Conservation (phyloP, 106 monocot species). For the Alisma plantagoaquatica region DNA sequence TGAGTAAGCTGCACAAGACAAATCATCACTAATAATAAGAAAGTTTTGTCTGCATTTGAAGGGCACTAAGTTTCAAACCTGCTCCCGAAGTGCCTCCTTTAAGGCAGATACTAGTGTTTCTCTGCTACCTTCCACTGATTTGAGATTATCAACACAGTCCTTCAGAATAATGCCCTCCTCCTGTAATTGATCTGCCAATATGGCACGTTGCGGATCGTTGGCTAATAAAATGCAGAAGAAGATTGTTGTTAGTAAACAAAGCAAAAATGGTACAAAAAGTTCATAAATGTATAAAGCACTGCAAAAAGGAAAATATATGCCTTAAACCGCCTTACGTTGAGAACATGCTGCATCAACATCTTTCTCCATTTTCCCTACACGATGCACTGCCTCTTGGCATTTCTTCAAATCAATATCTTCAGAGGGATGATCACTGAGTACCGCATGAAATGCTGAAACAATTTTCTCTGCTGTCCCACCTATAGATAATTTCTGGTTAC, state of each 20-base stretch:
- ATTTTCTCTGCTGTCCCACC: constrained; percentile 92
- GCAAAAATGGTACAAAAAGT: too few relatives aligned
- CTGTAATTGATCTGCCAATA: constrained; percentile 50
- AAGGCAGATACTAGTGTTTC: constrained; percentile 52
- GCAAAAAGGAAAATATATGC: too few relatives aligned
- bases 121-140: constrained; percentile 56
- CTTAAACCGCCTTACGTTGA: constrained; percentile 24
- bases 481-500: constrained; percentile 91
- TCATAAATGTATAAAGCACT: too few relatives aligned
- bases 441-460: constrained; percentile 76
- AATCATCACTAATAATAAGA: too few relatives aligned
- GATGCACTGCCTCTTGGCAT: constrained; percentile 48
- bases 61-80: constrained; percentile 33
- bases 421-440: constrained; percentile 44
- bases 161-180: constrained; percentile 52
- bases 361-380: constrained; percentile 79
- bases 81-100: constrained; percentile 73
- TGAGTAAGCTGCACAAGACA: too few relatives aligned
- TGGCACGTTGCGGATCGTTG: constrained; percentile 52
- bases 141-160: constrained; percentile 61
- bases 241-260: neutral
- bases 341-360: constrained; percentile 63
- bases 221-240: constrained; percentile 17
- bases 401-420: constrained; percentile 67
- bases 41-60: too few relatives aligned